Evolutionary conservation across 805 yeast genomes (phyloP).

Genomic region (Cephaloascus fragrans): DNA sequence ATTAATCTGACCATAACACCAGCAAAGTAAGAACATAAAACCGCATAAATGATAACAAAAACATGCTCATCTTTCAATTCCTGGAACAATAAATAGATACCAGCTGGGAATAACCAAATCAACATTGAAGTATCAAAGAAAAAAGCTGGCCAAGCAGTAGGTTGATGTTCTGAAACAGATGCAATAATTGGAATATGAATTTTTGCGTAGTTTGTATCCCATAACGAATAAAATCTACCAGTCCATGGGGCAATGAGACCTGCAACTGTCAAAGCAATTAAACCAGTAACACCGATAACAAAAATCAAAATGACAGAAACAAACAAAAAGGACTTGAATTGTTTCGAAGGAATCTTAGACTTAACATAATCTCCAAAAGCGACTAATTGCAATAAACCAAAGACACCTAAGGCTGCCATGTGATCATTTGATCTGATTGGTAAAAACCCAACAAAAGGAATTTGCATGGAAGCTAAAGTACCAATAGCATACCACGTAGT

Average conservation of each 20-base stretch:
- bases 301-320: conserved; percentile 50
- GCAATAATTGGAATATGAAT: conserved; percentile 98
- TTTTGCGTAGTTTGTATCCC: conserved; percentile 98
- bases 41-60: conserved; percentile 83
- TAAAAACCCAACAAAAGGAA: conserved; percentile 95
- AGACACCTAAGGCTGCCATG: conserved; percentile 96
- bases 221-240: conserved; percentile 94
- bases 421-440: conserved; percentile 97
- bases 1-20: conserved; percentile 98
- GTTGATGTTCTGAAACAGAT: conserved; percentile 98
- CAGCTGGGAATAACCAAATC: conserved; percentile 98
- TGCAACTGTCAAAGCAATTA: conserved; percentile 72
- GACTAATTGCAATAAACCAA: conserved; percentile 87
- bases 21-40: conserved; percentile 93
- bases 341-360: conserved; percentile 57
- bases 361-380: conserved; percentile 78
- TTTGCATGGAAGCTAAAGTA: conserved; percentile 97
- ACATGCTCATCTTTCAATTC: conserved; percentile 88
- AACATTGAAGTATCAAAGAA: conserved; percentile 88
- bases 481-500: conserved; percentile 97
- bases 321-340: conserved; percentile 61
- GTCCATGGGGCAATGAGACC: conserved; percentile 99
- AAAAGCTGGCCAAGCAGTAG: conserved; percentile 99
- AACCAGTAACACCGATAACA: conserved; percentile 55
- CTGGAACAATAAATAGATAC: conserved; percentile 82